A percentile compares a stretch with the other conserved stretches of the same genome.
Conservation (phyloP, 2,329 filamentous ascomycete genomes). For the Penicillium sp. region DNA sequence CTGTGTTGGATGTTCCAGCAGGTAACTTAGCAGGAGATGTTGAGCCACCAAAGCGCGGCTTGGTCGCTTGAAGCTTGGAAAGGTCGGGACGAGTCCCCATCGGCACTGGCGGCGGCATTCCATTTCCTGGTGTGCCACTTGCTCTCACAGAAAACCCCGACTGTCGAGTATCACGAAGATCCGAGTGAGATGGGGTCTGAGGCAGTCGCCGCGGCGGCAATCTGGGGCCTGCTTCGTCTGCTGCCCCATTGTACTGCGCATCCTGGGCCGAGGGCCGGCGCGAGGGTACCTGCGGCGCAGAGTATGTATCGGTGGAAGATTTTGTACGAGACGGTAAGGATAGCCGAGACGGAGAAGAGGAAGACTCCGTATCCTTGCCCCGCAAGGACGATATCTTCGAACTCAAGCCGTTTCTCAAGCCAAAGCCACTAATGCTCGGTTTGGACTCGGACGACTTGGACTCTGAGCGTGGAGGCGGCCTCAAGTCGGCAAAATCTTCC, state of each 20-base stretch:
- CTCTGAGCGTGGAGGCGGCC: conserved; percentile 22
- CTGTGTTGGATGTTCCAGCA: conserved; percentile 19
- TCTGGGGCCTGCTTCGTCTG: conserved; percentile 12
- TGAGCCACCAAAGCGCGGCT: conserved; percentile 40
- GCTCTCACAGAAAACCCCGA: conserved; percentile 40
- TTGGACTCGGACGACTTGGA: conserved; percentile 10
- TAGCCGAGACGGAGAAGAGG: conserved; percentile 7
- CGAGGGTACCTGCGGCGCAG: conserved; percentile 24
- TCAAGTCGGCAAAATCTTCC: conserved; percentile 22
- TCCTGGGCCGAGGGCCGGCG: conserved; percentile 22
- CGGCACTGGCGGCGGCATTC: conserved; percentile 49
- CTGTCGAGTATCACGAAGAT: conserved; percentile 35
- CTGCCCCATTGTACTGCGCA: conserved; percentile 13
- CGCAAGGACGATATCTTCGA: conserved; percentile 13
- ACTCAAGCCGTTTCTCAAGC: conserved; percentile 6
- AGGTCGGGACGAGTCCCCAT: conserved; percentile 55
- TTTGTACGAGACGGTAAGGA: conserved; percentile 8
- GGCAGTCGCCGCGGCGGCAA: conserved; percentile 33
- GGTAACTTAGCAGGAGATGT: conserved; percentile 12
- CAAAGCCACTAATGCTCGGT: conserved; percentile 5
- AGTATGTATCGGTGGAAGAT: conserved; percentile 4
- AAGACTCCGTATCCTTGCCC: conserved; percentile 8
- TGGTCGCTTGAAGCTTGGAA: conserved; percentile 52
- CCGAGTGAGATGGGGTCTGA: conserved; percentile 29
- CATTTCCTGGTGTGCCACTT: conserved; percentile 21